These are phyloP conservation scores for Dictyostelium purpureum DNA, from an alignment of 78 protist species.

Conservation along the genomic window DNA sequence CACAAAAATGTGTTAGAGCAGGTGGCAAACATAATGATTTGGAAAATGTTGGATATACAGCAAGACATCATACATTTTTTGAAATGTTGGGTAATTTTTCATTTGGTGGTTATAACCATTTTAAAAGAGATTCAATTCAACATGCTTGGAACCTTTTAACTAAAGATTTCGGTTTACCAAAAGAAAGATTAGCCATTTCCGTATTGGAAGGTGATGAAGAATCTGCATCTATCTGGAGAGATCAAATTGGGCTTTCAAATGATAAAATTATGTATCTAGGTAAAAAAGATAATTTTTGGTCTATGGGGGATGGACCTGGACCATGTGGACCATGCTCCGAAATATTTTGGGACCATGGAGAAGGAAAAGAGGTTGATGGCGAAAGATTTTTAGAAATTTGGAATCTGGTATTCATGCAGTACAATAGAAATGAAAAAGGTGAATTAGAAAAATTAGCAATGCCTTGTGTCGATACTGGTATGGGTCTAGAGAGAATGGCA, in stretches of 20 bases:
- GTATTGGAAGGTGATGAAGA: constrained; percentile 82
- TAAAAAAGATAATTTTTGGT: constrained; percentile 85
- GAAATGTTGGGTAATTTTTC: constrained; percentile 92
- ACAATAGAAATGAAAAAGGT: background rate
- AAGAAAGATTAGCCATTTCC: constrained; percentile 40
- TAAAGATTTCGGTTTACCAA: constrained; percentile 46
- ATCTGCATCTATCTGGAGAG: constrained; percentile 56
- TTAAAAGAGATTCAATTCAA: constrained; percentile 64
- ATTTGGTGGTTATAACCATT: constrained; percentile 64
- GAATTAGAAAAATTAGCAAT: constrained; percentile 18
- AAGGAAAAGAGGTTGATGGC: constrained; percentile 47
- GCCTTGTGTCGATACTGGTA: constrained; percentile 89
- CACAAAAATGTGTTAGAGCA: constrained; percentile 82
- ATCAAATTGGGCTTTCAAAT: constrained; percentile 31
- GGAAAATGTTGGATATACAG: constrained; percentile 87
- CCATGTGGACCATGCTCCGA: constrained; percentile 94
- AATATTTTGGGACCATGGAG: constrained; percentile 78
- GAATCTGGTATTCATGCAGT: constrained; percentile 90
- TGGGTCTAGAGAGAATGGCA: constrained; percentile 91
- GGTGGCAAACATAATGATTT: constrained; percentile 89
- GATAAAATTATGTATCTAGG: constrained; percentile 63
- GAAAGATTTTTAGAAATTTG: constrained; percentile 86
- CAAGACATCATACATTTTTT: constrained; percentile 90
- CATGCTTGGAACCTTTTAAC: constrained; percentile 86
- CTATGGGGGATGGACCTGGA: constrained; percentile 84